Evolutionary conservation across 495 filamentous ascomycete species (phyloP).

Genomic region (Podospora appendiculata): DNA sequence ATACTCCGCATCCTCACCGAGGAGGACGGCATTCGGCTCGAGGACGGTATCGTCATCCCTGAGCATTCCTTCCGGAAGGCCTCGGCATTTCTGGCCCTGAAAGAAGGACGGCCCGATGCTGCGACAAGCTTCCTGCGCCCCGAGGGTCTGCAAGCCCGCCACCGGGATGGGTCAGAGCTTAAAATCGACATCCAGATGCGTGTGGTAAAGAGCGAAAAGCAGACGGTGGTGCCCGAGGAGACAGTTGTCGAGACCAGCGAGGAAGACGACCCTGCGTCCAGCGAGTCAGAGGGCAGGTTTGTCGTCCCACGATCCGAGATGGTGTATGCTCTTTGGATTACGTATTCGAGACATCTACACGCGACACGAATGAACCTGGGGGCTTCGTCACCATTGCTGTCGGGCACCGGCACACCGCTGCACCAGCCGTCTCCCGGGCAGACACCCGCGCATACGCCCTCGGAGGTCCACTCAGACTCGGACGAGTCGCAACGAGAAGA

Average conservation of each 20-base stretch:
- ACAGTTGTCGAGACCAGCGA: conserved; percentile 41
- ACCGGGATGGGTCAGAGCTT: conserved; percentile 84
- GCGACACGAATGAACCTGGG: conserved; percentile 51
- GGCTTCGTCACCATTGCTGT: conserved; percentile 48
- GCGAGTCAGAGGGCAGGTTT: conserved; percentile 19
- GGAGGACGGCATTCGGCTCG: conserved; percentile 72
- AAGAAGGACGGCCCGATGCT: conserved; percentile 70
- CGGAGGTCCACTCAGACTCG: conserved; percentile 44
- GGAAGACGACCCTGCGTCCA: conserved; percentile 36
- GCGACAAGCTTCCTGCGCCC: conserved; percentile 70
- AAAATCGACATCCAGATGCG: conserved; percentile 94
- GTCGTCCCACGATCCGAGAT: conserved; percentile 53
- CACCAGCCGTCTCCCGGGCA: conserved; percentile 77
- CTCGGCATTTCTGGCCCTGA: conserved; percentile 69
- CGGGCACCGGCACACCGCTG: conserved; percentile 57
- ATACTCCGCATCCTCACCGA: conserved; percentile 73
- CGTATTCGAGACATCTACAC: conserved; percentile 89
- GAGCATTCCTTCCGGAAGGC: conserved; percentile 93
- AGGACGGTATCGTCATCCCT: conserved; percentile 93
- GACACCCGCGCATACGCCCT: conserved; percentile 42
- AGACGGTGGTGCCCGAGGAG: conserved; percentile 32
- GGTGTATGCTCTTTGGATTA: conserved; percentile 94
- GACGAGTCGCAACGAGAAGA: conserved; percentile 26
- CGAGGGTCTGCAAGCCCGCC: conserved; percentile 72
- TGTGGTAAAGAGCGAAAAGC: conserved; percentile 79